phyloP scores from a whole-genome alignment of 139 green algal species.

The Trebouxia sp. region DNA sequence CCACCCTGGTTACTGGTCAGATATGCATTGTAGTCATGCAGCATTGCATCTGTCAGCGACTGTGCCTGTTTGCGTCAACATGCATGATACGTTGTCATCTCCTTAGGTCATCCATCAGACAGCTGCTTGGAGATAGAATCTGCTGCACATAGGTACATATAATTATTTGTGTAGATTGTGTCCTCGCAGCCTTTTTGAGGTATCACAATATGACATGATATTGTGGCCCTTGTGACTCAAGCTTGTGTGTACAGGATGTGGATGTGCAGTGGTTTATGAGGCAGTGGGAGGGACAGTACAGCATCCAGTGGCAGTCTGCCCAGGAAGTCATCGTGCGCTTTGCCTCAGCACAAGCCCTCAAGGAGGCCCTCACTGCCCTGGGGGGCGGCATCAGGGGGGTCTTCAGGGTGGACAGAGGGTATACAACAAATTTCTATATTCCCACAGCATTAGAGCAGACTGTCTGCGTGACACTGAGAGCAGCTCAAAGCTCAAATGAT shows the following conservation, averaged over 20 bases:
- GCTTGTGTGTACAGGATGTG: neutral
- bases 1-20: neutral
- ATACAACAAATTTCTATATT: too few relatives aligned
- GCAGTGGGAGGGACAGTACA: slow-evolving; percentile 29
- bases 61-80: neutral
- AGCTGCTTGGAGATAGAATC: too few relatives aligned
- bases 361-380: slow-evolving; percentile 24
- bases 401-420: slow-evolving; percentile 27
- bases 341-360: neutral
- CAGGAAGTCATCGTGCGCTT: slow-evolving; percentile 28
- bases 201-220: too few relatives aligned
- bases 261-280: slow-evolving; percentile 25
- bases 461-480: too few relatives aligned
- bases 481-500: neutral
- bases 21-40: neutral
- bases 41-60: too few relatives aligned
- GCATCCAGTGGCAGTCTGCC: slow-evolving; percentile 6
- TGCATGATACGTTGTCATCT: neutral
- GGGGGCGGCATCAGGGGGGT: slow-evolving; percentile 28
- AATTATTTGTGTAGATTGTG: too few relatives aligned
- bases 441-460: too few relatives aligned
- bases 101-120: neutral
- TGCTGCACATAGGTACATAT: too few relatives aligned
- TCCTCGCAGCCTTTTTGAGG: too few relatives aligned
- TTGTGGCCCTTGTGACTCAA: too few relatives aligned